Percentiles rank a stretch among this genome's conserved stretches.
Conservation (phyloP, 495 filamentous ascomycete species). For the Parathielavia hyrcaniae region DNA sequence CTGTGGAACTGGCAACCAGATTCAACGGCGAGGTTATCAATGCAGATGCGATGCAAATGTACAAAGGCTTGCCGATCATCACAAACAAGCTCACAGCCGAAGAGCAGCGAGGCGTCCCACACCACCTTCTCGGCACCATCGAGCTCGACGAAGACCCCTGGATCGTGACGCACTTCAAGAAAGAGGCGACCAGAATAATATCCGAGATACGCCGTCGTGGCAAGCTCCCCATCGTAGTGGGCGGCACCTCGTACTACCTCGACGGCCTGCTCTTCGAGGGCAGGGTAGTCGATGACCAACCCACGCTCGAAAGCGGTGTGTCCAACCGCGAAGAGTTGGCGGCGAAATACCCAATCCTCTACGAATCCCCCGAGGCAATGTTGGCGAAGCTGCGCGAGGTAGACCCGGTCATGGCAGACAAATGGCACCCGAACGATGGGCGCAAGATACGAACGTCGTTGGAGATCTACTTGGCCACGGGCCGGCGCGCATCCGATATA, state of each 20-base stretch:
- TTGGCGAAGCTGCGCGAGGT: conserved; percentile 65
- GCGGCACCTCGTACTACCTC: conserved; percentile 91
- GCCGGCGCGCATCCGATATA: conserved; percentile 73
- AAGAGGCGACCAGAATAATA: conserved; percentile 62
- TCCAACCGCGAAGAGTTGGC: conserved; percentile 32
- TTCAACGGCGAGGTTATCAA: conserved; percentile 97
- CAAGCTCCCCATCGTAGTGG: conserved; percentile 82
- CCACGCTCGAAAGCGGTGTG: conserved; percentile 23
- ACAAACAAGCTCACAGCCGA: conserved; percentile 80
- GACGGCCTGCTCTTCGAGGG: conserved; percentile 79
- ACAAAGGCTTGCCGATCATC: conserved; percentile 84
- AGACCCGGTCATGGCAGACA: conserved; percentile 81
- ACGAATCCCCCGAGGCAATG: conserved; percentile 61
- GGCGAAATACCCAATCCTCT: conserved; percentile 62
- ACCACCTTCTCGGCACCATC: conserved; percentile 81
- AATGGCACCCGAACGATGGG: conserved; percentile 89
- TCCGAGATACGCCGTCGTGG: conserved; percentile 68
- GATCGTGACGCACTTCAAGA: conserved; percentile 67
- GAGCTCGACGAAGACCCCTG: conserved; percentile 70
- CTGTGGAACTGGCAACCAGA: conserved; percentile 74
- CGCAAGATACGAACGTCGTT: conserved; percentile 87
- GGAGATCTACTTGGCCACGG: conserved; percentile 78
- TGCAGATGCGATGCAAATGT: conserved; percentile 99
- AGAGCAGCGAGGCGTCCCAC: conserved; percentile 75
- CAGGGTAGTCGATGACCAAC: conserved; percentile 48